phyloP scores from a whole-genome alignment of 257 asterid species.

The Knoxia roxburghii region DNA sequence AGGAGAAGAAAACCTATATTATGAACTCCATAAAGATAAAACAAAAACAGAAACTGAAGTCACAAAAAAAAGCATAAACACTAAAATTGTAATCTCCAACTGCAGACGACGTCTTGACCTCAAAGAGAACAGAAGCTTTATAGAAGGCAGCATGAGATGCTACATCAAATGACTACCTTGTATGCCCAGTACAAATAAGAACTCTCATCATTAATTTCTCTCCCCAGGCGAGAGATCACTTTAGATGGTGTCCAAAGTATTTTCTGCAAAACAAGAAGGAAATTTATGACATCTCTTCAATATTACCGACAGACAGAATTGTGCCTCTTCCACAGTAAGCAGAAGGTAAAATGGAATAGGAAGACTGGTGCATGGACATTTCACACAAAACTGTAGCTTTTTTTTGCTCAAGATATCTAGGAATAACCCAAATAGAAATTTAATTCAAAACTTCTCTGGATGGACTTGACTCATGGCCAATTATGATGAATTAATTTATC shows the following conservation, averaged over 20 bases:
- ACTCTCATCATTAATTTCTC: conserved; percentile 70
- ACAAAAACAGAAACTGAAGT: not conserved
- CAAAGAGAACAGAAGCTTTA: not conserved
- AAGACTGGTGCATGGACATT: not conserved
- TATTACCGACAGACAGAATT: not conserved
- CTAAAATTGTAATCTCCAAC: not conserved
- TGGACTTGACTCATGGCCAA: not conserved
- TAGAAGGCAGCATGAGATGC: not conserved
- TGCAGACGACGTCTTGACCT: not conserved
- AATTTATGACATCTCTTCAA: conserved; percentile 11
- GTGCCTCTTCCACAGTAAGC: not conserved
- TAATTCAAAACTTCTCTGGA: not conserved
- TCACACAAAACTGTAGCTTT: not conserved
- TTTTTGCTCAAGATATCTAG: not conserved
- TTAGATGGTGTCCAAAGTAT: conserved; percentile 85
- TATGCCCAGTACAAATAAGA: conserved; percentile 93
- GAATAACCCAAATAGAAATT: not conserved
- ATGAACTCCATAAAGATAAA: not conserved
- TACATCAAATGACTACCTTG: conserved; percentile 39
- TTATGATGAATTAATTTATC: not conserved
- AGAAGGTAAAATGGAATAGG: not conserved
- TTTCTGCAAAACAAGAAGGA: conserved; percentile 38
- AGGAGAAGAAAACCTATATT: not conserved
- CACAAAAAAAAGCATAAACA: not conserved
- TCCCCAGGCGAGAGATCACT: conserved; percentile 83